phyloP scores from a whole-genome alignment of 139 green algal genomes.

The Volvox reticuliferus region DNA sequence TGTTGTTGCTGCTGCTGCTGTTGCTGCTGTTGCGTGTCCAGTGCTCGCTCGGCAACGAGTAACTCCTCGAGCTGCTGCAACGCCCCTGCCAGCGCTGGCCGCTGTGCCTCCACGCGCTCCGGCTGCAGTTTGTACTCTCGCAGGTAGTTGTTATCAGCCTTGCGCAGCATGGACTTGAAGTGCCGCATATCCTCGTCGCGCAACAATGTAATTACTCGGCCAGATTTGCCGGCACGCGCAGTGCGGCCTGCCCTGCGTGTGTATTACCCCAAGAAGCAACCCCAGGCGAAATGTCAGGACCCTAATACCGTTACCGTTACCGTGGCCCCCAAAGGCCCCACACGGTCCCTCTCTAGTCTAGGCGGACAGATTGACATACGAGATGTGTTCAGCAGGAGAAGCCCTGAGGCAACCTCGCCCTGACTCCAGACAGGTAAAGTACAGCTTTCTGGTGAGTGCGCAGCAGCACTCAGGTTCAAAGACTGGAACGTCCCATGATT shows the following conservation, averaged over 20 bases:
- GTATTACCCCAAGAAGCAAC: not conserved
- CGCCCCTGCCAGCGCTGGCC: constrained; percentile 14
- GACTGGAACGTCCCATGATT: no score
- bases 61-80: constrained; percentile 37
- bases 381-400: no score
- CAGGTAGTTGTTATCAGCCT: constrained; percentile 90
- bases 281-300: no score
- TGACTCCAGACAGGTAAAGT: no score
- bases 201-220: constrained; percentile 83
- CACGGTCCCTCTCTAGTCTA: no score
- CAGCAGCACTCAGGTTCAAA: no score
- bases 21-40: constrained; percentile 1
- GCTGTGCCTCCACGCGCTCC: not conserved
- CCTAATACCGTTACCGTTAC: no score
- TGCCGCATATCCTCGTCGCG: constrained; percentile 86
- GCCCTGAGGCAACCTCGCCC: no score
- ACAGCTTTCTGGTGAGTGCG: no score
- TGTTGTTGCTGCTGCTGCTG: not conserved
- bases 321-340: no score
- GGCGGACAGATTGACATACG: no score
- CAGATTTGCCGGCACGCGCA: constrained; percentile 79
- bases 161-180: constrained; percentile 89
- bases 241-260: constrained; percentile 80
- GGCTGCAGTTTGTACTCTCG: constrained; percentile 67
- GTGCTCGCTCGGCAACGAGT: not conserved